Percentiles rank a stretch among this genome's conserved stretches.
These are phyloP conservation scores for Xylaria sp. DNA, from an alignment of 2,329 filamentous ascomycete genomes.

Conservation along the genomic window DNA sequence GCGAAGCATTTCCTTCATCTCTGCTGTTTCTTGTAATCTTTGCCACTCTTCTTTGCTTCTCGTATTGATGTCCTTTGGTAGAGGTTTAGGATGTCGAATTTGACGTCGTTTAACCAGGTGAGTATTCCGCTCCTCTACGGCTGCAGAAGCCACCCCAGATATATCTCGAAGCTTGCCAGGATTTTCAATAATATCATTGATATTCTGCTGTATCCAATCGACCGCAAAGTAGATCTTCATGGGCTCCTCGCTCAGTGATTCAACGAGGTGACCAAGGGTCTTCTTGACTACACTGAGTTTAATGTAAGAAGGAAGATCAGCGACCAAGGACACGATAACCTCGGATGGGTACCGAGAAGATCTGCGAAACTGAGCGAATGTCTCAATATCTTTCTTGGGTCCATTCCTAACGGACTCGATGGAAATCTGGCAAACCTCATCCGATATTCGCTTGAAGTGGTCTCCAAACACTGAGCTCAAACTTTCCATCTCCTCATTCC, in stretches of 20 bases:
- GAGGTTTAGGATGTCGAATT: slow-evolving; percentile 64
- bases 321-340: slow-evolving; percentile 75
- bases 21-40: slow-evolving; percentile 70
- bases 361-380: slow-evolving; percentile 73
- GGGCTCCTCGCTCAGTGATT: slow-evolving; percentile 80
- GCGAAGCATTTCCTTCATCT: slow-evolving; percentile 79
- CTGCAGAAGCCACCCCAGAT: slow-evolving; percentile 77
- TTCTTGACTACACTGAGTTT: slow-evolving; percentile 87
- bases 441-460: slow-evolving; percentile 69
- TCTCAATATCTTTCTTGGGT: slow-evolving; percentile 61
- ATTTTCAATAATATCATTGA: slow-evolving; percentile 83
- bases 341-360: slow-evolving; percentile 78
- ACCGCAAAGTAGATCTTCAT: slow-evolving; percentile 90
- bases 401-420: slow-evolving; percentile 68
- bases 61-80: slow-evolving; percentile 71
- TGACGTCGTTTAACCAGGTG: slow-evolving; percentile 50
- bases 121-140: slow-evolving; percentile 62
- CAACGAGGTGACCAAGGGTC: slow-evolving; percentile 75
- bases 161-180: slow-evolving; percentile 88
- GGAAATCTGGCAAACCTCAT: slow-evolving; percentile 75
- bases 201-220: slow-evolving; percentile 90
- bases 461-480: slow-evolving; percentile 89
- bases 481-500: slow-evolving; percentile 87
- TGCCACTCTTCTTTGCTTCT: slow-evolving; percentile 76
- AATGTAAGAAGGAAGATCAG: slow-evolving; percentile 88